phyloP scores from a whole-genome alignment of 116 monocot species.

The Dioscorea cayenensis region DNA sequence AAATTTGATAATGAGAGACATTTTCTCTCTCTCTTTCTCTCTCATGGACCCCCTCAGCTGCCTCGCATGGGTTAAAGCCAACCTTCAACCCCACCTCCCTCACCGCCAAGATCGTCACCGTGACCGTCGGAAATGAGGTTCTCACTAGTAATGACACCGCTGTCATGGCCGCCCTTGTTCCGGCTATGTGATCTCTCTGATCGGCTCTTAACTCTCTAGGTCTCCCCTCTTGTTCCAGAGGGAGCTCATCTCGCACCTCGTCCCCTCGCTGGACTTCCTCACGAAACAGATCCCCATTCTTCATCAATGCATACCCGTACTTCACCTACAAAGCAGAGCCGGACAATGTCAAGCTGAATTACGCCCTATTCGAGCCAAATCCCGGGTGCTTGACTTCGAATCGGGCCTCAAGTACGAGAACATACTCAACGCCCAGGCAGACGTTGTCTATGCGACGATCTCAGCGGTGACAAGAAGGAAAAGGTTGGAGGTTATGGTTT shows the following conservation, averaged over 20 bases:
- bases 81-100: slow-evolving; percentile 51
- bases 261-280: slow-evolving; percentile 56
- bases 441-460: slow-evolving; percentile 28
- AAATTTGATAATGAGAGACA: no score
- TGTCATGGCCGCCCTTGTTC: slow-evolving; percentile 29
- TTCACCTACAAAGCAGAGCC: slow-evolving; percentile 40
- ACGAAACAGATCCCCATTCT: slow-evolving; percentile 40
- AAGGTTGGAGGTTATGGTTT: slow-evolving; percentile 21
- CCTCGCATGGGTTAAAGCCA: slow-evolving; percentile 24
- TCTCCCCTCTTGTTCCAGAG: slow-evolving; percentile 23
- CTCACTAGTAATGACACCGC: slow-evolving; percentile 32
- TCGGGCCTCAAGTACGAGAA: slow-evolving; percentile 20
- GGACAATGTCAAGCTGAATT: slow-evolving; percentile 22
- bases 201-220: slow-evolving; percentile 16
- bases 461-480: slow-evolving; percentile 15
- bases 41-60: slow-evolving; percentile 27
- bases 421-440: slow-evolving; percentile 26
- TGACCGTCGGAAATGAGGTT: slow-evolving; percentile 65
- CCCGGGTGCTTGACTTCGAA: slow-evolving; percentile 9
- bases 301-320: slow-evolving; percentile 70
- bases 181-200: slow-evolving; percentile 27
- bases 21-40: no score
- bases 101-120: slow-evolving; percentile 51
- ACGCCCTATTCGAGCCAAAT: slow-evolving; percentile 43
- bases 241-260: slow-evolving; percentile 31